A percentile compares a stretch with the other conserved stretches of the same genome.
These are phyloP conservation scores for Linum usitatissimum DNA, from an alignment of 345 rosid genomes.

Conservation along the genomic window DNA sequence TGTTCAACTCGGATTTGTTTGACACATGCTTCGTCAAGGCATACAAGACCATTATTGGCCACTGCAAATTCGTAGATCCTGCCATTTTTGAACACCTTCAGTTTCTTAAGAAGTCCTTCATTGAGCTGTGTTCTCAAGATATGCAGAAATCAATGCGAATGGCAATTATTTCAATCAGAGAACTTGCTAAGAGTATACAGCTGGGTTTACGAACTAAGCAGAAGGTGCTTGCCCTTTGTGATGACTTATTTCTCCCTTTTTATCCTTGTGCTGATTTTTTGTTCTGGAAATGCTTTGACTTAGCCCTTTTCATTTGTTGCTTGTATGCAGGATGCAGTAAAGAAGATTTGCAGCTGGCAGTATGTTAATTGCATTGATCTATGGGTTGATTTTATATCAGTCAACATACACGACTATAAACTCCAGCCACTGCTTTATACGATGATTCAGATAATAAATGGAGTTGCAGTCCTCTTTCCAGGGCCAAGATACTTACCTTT, in stretches of 20 bases:
- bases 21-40: constrained; percentile 48
- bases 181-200: constrained; percentile 64
- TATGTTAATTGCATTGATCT: constrained; percentile 67
- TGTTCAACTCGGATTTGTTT: constrained; percentile 49
- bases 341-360: constrained; percentile 76
- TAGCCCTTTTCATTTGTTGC: constrained; percentile 19
- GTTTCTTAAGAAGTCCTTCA: constrained; percentile 54
- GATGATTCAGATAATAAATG: constrained; percentile 67
- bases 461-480: constrained; percentile 59
- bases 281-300: constrained; percentile 1
- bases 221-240: constrained; percentile 36
- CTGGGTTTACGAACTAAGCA: constrained; percentile 54
- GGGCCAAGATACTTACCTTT: constrained; percentile 88
- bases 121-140: constrained; percentile 74
- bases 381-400: constrained; percentile 69
- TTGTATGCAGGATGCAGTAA: constrained; percentile 63
- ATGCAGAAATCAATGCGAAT: constrained; percentile 56
- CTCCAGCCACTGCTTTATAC: constrained; percentile 57
- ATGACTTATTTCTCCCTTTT: constrained; percentile 7
- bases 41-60: constrained; percentile 55
- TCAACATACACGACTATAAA: constrained; percentile 41
- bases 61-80: constrained; percentile 49
- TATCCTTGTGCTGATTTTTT: neutral
- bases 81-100: constrained; percentile 29
- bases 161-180: constrained; percentile 48